phyloP scores from a whole-genome alignment of 2,329 filamentous ascomycete species.

The Cercospora beticola region DNA sequence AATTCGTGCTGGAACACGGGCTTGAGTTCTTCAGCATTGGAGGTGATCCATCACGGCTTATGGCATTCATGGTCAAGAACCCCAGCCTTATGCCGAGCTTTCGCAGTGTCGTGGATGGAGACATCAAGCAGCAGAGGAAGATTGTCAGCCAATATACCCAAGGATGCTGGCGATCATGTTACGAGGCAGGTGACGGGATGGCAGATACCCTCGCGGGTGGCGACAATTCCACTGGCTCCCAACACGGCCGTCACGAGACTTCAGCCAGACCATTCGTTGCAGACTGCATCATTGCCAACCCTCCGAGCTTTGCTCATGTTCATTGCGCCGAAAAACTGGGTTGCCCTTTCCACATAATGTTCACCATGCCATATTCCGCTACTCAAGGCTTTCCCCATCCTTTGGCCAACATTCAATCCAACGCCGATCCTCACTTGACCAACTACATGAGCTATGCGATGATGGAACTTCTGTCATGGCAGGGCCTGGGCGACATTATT shows the following conservation, averaged over 20 bases:
- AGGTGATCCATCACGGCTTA: conserved; percentile 52
- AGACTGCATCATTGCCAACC: conserved; percentile 77
- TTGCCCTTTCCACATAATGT: conserved; percentile 80
- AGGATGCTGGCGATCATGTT: conserved; percentile 83
- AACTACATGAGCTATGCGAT: conserved; percentile 83
- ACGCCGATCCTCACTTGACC: conserved; percentile 71
- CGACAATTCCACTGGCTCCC: conserved; percentile 51
- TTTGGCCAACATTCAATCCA: conserved; percentile 76
- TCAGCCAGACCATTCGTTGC: conserved; percentile 69
- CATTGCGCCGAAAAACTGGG: conserved; percentile 74
- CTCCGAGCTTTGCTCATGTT: conserved; percentile 73
- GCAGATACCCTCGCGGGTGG: conserved; percentile 35
- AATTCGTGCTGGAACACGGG: conserved; percentile 51
- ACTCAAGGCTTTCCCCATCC: conserved; percentile 85
- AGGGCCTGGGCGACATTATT: conserved; percentile 85
- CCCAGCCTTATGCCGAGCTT: conserved; percentile 82
- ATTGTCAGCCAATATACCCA: conserved; percentile 77
- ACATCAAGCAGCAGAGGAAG: conserved; percentile 70
- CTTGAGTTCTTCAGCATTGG: conserved; percentile 55
- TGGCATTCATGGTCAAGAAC: conserved; percentile 87
- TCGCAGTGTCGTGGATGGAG: conserved; percentile 71
- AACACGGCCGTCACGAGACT: conserved; percentile 36
- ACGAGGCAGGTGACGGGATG: conserved; percentile 71
- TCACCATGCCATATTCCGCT: conserved; percentile 91
- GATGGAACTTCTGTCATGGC: conserved; percentile 91